Evolutionary conservation across 2,329 filamentous ascomycete genomes (phyloP), one percentile per base, ranked within the genome.

Genomic region (Fusarium sp.): DNA sequence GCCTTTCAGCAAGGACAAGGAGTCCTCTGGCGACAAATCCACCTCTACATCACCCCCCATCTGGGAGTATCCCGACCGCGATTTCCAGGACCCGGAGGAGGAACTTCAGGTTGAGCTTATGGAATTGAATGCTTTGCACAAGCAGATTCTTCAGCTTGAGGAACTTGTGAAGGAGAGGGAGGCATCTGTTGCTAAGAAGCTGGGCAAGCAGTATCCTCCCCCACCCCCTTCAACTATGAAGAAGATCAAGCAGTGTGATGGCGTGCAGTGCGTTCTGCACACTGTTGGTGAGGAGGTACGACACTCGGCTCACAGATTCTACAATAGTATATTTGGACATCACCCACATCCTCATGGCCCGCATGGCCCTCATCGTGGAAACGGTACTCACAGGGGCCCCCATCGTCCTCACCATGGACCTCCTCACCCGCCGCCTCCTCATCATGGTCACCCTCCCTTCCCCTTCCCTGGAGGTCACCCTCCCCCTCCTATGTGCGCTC

Each of bases 111-210:
- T 81, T 16, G 81, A 87, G 61, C 72, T 87, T n/a, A 80, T 80
- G 20, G 84, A 87, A 50, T 78, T 88, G 45, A 81, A 84, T 47
- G 79, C 80, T 48, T 81, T 88, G 68, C 82, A 81, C 70, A 76
- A 79, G 54, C 83, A 85, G 70, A 77, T 85, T 22, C 72, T 78
- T 35, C 81, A 84, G 57, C 79, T 88, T 44, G 78, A 84, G 71
- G 78, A 81, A 55, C 79, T 83, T 20, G 85, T 88, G 68, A 76
- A 75, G 44, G 76, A 81, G 62, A 86, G 85, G 72, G 83, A 86
- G 73, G 77, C 78, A 9, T 79, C 82, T 59, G 79, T 85, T 57
- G 75, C 79, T 38, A 77, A 83, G 26, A 77, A 79, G 6, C 81
- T 83, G 61, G 78, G 82, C 60, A 65, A 67, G 45, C 60, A 60